A percentile compares a stretch with the other conserved stretches of the same genome.
phyloP scores from a whole-genome alignment of 768 basidiomycete species.

The Gymnopilus junonius region DNA sequence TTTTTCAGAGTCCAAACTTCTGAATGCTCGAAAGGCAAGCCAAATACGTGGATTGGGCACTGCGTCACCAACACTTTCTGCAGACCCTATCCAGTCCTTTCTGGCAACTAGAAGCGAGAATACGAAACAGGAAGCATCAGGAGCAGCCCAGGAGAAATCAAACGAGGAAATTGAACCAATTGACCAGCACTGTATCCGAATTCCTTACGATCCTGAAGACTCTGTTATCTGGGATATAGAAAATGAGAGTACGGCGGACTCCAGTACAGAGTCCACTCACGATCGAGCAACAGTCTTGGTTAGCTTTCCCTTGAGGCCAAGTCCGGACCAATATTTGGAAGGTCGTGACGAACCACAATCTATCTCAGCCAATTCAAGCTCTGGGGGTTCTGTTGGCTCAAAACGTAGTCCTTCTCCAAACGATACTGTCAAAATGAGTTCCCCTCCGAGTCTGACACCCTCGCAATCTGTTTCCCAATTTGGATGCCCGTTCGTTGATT shows the following conservation, averaged over 20 bases:
- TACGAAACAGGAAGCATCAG: not conserved
- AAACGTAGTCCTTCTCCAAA: not conserved
- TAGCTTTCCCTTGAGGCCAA: not conserved
- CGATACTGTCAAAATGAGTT: not conserved
- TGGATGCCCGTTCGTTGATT: not conserved
- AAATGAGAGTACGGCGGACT: slow-evolving; percentile 14
- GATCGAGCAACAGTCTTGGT: slow-evolving; percentile 17
- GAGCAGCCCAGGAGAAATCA: not conserved
- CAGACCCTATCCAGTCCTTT: not conserved
- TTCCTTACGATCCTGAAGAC: slow-evolving; percentile 25
- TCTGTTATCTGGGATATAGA: slow-evolving; percentile 40
- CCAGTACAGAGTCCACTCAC: slow-evolving; percentile 6
- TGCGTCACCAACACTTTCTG: slow-evolving; percentile 8
- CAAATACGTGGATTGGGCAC: not conserved
- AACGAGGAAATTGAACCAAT: not conserved
- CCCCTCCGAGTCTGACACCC: slow-evolving; percentile 27
- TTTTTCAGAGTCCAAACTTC: slow-evolving; percentile 55
- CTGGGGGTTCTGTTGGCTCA: not conserved
- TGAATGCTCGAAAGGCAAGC: slow-evolving; percentile 33
- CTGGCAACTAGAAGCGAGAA: not conserved
- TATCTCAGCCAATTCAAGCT: not conserved
- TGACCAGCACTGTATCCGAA: not conserved
- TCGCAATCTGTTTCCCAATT: slow-evolving; percentile 36
- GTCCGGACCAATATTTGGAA: not conserved
- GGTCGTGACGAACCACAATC: not conserved